phyloP scores from a whole-genome alignment of 257 asterid species.

The Mentha longifolia region DNA sequence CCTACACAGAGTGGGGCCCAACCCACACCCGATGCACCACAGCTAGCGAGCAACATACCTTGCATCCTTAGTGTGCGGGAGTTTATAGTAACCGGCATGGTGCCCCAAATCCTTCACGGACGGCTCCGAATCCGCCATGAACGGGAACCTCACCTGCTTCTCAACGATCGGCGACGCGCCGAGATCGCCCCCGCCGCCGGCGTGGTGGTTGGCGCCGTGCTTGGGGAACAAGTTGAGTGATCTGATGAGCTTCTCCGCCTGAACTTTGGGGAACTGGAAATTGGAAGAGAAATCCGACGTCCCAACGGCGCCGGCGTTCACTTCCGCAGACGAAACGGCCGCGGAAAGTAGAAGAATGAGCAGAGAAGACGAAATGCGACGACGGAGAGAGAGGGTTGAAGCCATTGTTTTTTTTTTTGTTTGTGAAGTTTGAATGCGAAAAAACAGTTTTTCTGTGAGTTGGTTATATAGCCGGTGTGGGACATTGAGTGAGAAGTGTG shows the following conservation, averaged over 20 bases:
- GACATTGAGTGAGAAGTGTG: constrained; percentile 35
- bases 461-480: constrained; percentile 21
- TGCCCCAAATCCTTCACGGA: constrained; percentile 64
- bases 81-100: constrained; percentile 79
- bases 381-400: constrained; percentile 2
- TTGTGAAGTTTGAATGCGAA: constrained; percentile 8
- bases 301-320: neutral
- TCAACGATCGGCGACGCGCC: constrained; percentile 52
- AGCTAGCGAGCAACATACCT: constrained; percentile 44
- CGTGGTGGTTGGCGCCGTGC: constrained; percentile 47
- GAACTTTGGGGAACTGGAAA: constrained; percentile 35
- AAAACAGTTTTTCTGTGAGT: neutral
- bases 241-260: constrained; percentile 54
- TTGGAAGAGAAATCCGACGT: constrained; percentile 27
- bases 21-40: neutral
- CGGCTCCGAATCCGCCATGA: constrained; percentile 38
- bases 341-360: constrained; percentile 23
- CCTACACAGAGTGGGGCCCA: neutral
- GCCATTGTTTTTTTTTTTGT: constrained; percentile 32
- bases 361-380: constrained; percentile 8
- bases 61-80: constrained; percentile 63
- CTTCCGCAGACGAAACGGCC: constrained; percentile 32
- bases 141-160: constrained; percentile 52
- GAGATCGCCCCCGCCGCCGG: neutral
- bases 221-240: constrained; percentile 65